Base-by-base conservation (phyloP, 257 asterid genomes). In the Anisodus tanguticus region DNA sequence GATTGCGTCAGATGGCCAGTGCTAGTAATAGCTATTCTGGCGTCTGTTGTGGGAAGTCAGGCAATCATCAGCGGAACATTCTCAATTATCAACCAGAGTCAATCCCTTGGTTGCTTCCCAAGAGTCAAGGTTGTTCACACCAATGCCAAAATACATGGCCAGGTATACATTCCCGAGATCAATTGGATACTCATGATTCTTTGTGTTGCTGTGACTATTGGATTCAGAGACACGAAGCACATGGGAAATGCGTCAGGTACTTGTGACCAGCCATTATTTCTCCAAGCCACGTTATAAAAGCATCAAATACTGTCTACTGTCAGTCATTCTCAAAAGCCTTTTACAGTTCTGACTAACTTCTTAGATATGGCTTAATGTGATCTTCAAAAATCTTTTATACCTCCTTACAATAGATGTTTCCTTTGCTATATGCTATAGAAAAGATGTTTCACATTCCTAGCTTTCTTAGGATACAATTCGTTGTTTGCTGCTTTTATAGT, bases 31-130 rank as follows among this genome's bases (percentile, higher is more conserved):
- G 99, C 99, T 9, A 95, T 95, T 88, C 95, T 95, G 55, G 99
- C 99, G 37, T 94, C 99, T 0, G 99, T 95, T 55, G 98, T 95
- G 69, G 99, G 99, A 80, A 95, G 98, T 85, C 99, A 95, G 85
- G 99, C 99, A 10, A 94, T 95, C 86, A 95, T 95, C 85, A 95
- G 99, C 6, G 99, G 99, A n/a, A 95, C 99, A 2, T 95, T 95
- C 89, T 95, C 99, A 0, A 95, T 95, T 82, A 95, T 95, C 89
- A 95, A 95, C 90, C 99, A 95, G 90, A 91, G 97, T 79, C 99
- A 91, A 39, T 93, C 99, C 19, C 97, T 95, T 7, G 99, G 99
- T 82, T 95, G 98, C 90, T 95, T 95, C 81, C 99, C 99, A 2
- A 91, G 99, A 88, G 99, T 95, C 60, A 95, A 95, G 88, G 98